Conservation (phyloP, 1,139 yeast genomes). For the Eremothecium coryli region DNA sequence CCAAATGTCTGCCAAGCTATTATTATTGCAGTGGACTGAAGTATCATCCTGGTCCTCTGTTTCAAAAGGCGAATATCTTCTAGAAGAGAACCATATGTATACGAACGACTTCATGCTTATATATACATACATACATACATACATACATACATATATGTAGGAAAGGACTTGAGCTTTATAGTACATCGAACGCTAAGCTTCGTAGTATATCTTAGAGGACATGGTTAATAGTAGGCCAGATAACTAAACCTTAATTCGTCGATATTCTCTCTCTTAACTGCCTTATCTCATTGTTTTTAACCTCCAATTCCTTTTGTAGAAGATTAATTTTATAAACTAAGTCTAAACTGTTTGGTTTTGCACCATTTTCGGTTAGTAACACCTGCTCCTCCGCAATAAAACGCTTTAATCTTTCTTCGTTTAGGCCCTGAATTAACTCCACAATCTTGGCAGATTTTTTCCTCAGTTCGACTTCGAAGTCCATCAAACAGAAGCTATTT, state of each 20-base stretch:
- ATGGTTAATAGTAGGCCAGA: too few species aligned
- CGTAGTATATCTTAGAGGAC: too few species aligned
- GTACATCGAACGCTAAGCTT: too few species aligned
- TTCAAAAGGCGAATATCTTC: too few species aligned
- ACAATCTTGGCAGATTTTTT: conserved; percentile 41
- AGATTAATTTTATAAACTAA: conserved; percentile 50
- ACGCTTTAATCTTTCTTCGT: conserved; percentile 55
- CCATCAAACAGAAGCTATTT: conserved; percentile 12
- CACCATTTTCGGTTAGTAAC: conserved; percentile 45
- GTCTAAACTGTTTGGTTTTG: conserved; percentile 44
- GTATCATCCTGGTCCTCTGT: too few species aligned
- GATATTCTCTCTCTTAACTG: conserved; percentile 13
- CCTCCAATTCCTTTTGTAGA: conserved; percentile 38
- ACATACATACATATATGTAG: too few species aligned
- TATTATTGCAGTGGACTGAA: too few species aligned
- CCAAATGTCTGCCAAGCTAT: too few species aligned
- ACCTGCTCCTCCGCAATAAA: conserved; percentile 66
- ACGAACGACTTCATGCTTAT: too few species aligned
- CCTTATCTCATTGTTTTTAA: conserved; percentile 38
- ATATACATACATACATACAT: too few species aligned
- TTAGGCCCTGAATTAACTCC: conserved; percentile 47
- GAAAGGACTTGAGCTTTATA: too few species aligned
- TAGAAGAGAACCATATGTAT: too few species aligned
- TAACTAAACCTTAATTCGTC: not conserved
- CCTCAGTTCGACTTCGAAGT: conserved; percentile 32